phyloP scores from a whole-genome alignment of 1,284 basidiomycete species.

The Vanrija pseudolonga region DNA sequence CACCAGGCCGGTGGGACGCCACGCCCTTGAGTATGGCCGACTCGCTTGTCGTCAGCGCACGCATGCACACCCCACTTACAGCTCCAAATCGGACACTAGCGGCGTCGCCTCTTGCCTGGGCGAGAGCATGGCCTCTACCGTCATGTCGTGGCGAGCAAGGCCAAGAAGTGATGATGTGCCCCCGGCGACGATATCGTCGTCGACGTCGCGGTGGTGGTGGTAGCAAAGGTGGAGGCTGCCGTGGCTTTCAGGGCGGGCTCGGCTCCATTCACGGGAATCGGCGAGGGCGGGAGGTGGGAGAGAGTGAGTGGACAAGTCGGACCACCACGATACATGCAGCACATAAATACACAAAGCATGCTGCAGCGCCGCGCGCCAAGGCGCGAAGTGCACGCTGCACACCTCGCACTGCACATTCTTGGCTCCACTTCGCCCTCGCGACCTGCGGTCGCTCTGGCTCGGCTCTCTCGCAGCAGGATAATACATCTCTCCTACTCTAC shows the following conservation, averaged over 20 bases:
- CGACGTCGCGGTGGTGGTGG: background rate
- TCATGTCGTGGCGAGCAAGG: background rate
- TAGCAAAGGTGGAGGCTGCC: background rate
- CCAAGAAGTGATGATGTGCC: no score
- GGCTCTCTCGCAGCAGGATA: background rate
- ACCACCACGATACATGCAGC: no score
- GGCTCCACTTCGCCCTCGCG: no score
- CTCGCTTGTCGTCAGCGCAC: slow-evolving; percentile 23
- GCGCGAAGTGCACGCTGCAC: no score
- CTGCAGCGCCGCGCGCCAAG: no score
- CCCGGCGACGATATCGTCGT: no score
- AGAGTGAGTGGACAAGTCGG: no score
- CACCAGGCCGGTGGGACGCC: slow-evolving; percentile 26
- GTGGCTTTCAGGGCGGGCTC: background rate
- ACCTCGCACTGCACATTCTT: no score
- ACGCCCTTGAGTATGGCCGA: slow-evolving; percentile 32
- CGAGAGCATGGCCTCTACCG: background rate
- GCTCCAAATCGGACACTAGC: slow-evolving; percentile 17
- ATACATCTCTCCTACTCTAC: background rate
- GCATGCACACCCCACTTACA: slow-evolving; percentile 9
- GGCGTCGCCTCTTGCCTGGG: slow-evolving; percentile 14
- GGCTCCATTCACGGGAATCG: background rate
- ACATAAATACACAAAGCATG: no score
- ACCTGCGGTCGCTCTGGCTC: no score
- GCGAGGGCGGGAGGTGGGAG: background rate